Base-by-base conservation (phyloP, 768 basidiomycete genomes). In the Hericium rajendrae region DNA sequence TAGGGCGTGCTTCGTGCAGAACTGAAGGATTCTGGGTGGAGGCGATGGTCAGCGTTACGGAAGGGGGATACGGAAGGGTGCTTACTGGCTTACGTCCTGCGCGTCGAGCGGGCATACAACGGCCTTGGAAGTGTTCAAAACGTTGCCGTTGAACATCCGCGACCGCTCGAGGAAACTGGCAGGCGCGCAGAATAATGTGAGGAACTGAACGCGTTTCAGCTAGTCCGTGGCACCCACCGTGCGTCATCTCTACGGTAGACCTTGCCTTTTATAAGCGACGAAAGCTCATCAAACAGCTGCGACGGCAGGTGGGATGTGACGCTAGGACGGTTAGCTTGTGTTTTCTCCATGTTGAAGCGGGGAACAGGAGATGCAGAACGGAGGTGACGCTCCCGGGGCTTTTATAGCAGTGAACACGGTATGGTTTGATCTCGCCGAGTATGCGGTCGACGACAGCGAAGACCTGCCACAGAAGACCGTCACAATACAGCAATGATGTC, bases 21-120 rank as follows among this genome's bases (percentile, higher is more conserved):
- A 93, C 12, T 78, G 62, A 57, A 95, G 70, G 56, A 82, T 75
- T 64, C 89, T 91, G 56, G 4, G 43, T 11, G 4, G 56, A 57
- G 10, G 28, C 26, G 18, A 48, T 22, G 51, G 15, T 16, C 41
- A 43, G 38, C 2, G 28, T 11, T 16, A 32, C 2, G 20, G n/a
- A 38, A 32, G n/a, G 2, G 6, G 32, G 8, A 6, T 8, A 8
- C 48, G 28, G 39, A 38, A 41, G 15, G 55, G n/a, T 15, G 72
- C 84, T 67, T 67, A 91, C 86, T 78, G 78, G 79, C 86, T 90
- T 49, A 94, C 84, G 66, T 94, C 90, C 58, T 82, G 76, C 1
- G 91, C 88, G 60, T 91, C 86, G 32, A 85, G 67, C 1, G 93
- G 91, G 55, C 83, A 84, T 0, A 78, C 84, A 13, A 92, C 79